Base-by-base conservation (phyloP, 345 rosid genomes). In the Carallia brachiata region DNA sequence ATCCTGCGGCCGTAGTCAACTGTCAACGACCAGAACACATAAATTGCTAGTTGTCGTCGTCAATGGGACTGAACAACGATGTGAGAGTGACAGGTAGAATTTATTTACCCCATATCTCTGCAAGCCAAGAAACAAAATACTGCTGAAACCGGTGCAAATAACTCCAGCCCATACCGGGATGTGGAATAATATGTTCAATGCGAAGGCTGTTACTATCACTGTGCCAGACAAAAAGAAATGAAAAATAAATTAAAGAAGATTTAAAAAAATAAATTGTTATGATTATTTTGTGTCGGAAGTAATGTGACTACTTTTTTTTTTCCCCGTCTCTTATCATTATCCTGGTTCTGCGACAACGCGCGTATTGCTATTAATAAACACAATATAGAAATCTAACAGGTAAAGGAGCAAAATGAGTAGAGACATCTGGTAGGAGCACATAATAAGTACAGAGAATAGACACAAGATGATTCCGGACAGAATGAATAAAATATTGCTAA, bases 131-230 rank as follows among this genome's bases (percentile, higher is more conserved):
- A 88, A 80, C 10, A 88, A 62, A 58, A 88, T 86, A 63, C 90
- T 88, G 79, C 89, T 88, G 2, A 40, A 59, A 16, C 93, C 90
- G 6, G 90, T 86, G 28, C 68, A 47, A 1, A 88, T 80, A 70
- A 88, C 93, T 62, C 93, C 93, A 27, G 19, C 68, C 85, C 89
- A 86, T 1, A 86, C 73, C 4, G 87, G 90, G 63, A 88, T 72
- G 40, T 79, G 61, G 34, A 88, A 79, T 69, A 88, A 54, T 54
- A 86, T 82, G 61, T 87, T 82, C 30, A 89, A 69, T 30, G 79
- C 93, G 73, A 83, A 88, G 17, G 93, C 89, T 59, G 90, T 86
- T 69, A 90, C 93, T 7, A 86, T 80, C 67, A 88, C 92, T 86
- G 86, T 6, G 34, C 47, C 31, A 55, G 17, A 55, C 23, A 23